Base-by-base conservation (phyloP, 768 basidiomycete species). In the Lenzites betulinus region DNA sequence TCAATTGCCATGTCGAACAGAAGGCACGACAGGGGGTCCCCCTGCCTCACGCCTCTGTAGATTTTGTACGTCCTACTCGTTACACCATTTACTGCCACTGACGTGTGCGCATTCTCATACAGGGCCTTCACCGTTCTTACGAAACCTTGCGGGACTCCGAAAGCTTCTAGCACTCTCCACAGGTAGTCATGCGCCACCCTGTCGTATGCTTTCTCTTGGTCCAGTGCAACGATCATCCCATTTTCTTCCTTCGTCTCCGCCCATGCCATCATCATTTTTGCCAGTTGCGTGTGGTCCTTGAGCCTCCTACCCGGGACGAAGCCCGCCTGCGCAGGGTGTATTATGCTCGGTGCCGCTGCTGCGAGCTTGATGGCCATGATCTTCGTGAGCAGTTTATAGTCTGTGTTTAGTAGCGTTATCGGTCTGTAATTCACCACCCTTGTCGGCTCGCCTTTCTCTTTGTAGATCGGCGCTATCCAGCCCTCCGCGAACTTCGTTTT, bases 271-370 rank as follows among this genome's bases (percentile, higher is more conserved):
- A 66, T 62, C 28, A 54, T 35, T 22, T 72, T 55, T 0, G 69
- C 56, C 0, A 77, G 69, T 0, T 68, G 22, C 0, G 69, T 76
- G 0, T 76, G 75, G 67, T 79, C 69, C 0, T 56, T 59, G 2
- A 81, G 75, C 0, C 59, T 55, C 5, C 75, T 23, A 0, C 70
- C 71, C n/a, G 58, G 67, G 0, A 81, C 65, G 30, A 81, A 81
- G 0, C 78, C 78, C 0, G 77, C 71, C 62, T 79, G 78, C 64
- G 74, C 62, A 1, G 20, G n/a, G 56, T 79, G 75, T 0, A 80
- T 66, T 0, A 77, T 36, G 2, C 18, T n/a, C 0, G 58, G 58
- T 0, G 38, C 63, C 1, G 49, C 54, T 2, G 44, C 22, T 0
- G 66, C 67, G 0, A 76, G 60, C 49, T 66, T 62, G 0, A 64